Base-by-base conservation (phyloP, 2,329 filamentous ascomycete genomes). In the Fusarium solani-melongenae region DNA sequence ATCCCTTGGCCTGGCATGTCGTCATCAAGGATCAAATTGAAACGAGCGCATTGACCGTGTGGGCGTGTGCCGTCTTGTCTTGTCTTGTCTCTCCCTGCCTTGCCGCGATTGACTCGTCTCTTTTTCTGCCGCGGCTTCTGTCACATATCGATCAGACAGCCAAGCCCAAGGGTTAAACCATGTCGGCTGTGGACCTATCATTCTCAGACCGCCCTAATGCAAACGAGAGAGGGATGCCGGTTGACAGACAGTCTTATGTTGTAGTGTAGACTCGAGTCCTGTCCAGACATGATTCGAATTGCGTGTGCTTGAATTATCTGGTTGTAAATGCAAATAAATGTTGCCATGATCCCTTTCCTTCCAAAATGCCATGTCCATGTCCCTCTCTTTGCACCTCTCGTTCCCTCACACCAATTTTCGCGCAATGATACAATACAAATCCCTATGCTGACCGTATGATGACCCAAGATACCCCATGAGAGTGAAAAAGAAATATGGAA, bases 361-460 rank as follows among this genome's bases (percentile, higher is more conserved):
- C 34, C 33, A 44, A 70, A 53, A 33, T 27, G 46, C 34, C 34
- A 63, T 66, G 34, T 33, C 24, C 46, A 60, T 56, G 17, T 51
- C 46, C 44, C 46, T 51, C 49, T 38, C 53, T 44, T 60, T 20
- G 10, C 56, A 24, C 33, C 44, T 36, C 57, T 57, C 17, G 38
- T 29, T 49, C 41, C 41, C 55, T 41, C 56, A 38, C 41, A 49
- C 70, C 38, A 22, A 33, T 55, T 64, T 56, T n/a, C 33, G 67
- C 61, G 62, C 56, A 34, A 56, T 57, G 29, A 51, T 41, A 41
- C n/a, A 41, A 41, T 51, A 51, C 46, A 51, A 51, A 29, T n/a
- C 27, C 22, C 22, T 51, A 73, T 73, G 70, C 67, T 73, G 67
- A 73, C 66, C 59, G n/a, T 71, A 20, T 51, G 34, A 66, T 64